phyloP scores from a whole-genome alignment of 164 flowering plant species.

The Umbellularia californica region DNA sequence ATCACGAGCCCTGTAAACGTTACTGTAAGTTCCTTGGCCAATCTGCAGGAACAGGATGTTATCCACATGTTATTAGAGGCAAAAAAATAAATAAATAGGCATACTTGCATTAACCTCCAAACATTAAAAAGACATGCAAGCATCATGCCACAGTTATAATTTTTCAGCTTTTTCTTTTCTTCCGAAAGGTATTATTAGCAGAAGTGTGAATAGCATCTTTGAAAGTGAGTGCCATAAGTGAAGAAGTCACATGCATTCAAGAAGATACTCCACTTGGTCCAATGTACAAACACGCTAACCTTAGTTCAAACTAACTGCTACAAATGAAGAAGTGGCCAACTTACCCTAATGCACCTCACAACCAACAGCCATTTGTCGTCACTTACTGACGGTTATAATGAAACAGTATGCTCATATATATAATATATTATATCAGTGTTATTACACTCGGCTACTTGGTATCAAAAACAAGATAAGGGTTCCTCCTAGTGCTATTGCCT shows the following conservation, averaged over 20 bases:
- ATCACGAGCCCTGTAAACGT: conserved; percentile 89
- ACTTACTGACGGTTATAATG: background rate
- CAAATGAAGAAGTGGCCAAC: background rate
- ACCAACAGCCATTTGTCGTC: background rate
- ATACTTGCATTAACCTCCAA: background rate
- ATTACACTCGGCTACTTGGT: background rate
- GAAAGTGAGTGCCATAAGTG: background rate
- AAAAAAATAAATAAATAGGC: background rate
- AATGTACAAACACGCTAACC: too few species aligned
- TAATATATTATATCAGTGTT: background rate
- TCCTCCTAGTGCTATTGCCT: too few species aligned
- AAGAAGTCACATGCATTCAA: background rate
- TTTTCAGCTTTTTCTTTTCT: background rate
- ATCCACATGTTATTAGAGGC: background rate
- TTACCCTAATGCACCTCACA: background rate
- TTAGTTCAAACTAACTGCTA: background rate
- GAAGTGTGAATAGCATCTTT: background rate
- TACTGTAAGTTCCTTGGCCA: conserved; percentile 96
- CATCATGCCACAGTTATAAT: background rate
- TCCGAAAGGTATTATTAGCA: background rate
- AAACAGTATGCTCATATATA: too few species aligned
- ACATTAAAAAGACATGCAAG: background rate
- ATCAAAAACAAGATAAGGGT: background rate
- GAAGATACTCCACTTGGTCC: background rate
- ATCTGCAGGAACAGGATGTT: conserved; percentile 44